Conservation (phyloP, 1,284 basidiomycete species). For the Bjerkandera adusta region DNA sequence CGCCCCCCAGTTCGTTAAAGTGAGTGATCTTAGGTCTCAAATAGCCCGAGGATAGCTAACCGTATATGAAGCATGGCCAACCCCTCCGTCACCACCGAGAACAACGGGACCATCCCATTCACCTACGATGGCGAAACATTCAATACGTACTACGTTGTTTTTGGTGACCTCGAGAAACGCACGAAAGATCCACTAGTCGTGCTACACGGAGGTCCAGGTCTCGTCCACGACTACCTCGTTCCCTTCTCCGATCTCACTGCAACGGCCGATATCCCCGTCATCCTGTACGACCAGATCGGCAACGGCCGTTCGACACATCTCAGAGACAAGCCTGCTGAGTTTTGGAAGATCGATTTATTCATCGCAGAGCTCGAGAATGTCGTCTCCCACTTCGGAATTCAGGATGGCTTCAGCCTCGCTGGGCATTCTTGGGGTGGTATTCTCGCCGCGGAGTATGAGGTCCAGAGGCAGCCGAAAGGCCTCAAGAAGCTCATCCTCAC, state of each 20-base stretch:
- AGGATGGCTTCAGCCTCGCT: constrained; percentile 23
- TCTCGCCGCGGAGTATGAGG: constrained; percentile 24
- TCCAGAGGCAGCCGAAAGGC: constrained; percentile 23
- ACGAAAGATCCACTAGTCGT: constrained; percentile 20
- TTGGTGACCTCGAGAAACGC: constrained; percentile 13
- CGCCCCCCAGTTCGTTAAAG: no score
- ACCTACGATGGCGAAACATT: constrained; percentile 20
- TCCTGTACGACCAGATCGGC: constrained; percentile 35
- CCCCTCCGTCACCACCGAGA: no score
- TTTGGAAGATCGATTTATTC: constrained; percentile 33
- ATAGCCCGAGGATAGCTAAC: no score
- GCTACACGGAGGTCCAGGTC: constrained; percentile 25
- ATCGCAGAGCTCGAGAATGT: constrained; percentile 31
- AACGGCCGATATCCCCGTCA: constrained; percentile 23
- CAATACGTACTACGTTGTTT: constrained; percentile 20
- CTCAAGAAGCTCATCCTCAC: constrained; percentile 27
- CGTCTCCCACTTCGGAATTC: constrained; percentile 23
- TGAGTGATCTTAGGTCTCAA: no score
- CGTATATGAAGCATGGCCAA: no score
- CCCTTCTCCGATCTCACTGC: constrained; percentile 24
- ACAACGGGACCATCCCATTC: constrained; percentile 19
- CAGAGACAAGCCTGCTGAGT: constrained; percentile 22
- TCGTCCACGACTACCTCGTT: constrained; percentile 27
- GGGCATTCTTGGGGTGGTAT: constrained; percentile 35
- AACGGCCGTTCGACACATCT: constrained; percentile 31